phyloP scores from a whole-genome alignment of 1,284 basidiomycete genomes.

The Ceratobasidium papillatum region DNA sequence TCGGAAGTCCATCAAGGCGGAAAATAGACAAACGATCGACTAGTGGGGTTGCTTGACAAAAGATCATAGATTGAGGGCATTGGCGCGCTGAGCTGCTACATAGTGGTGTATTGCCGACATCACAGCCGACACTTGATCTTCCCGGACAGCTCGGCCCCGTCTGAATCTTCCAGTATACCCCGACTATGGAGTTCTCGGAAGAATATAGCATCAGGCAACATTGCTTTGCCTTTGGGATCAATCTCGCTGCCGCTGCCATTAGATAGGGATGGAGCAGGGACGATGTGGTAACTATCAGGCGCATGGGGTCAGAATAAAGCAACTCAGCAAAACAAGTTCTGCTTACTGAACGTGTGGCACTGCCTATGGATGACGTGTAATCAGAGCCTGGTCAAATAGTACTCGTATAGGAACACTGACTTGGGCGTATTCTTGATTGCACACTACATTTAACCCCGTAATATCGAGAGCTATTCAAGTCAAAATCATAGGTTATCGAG shows the following conservation, averaged over 20 bases:
- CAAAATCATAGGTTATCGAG: neutral
- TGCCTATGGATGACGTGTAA: neutral
- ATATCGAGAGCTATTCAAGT: constrained; percentile 65
- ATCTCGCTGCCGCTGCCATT: neutral
- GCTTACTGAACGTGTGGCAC: constrained; percentile 32
- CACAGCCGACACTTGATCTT: constrained; percentile 26
- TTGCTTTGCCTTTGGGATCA: neutral
- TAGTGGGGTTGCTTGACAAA: neutral
- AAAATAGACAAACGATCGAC: neutral
- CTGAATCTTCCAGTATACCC: constrained; percentile 14
- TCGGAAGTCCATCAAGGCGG: neutral
- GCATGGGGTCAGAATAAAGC: neutral
- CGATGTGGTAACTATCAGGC: constrained; percentile 18
- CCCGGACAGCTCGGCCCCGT: neutral
- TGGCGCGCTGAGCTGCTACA: neutral
- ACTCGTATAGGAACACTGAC: constrained; percentile 2
- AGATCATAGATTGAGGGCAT: neutral
- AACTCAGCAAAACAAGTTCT: neutral
- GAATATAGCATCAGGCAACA: neutral
- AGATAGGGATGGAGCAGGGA: constrained; percentile 12
- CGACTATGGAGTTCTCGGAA: constrained; percentile 3
- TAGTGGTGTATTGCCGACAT: neutral
- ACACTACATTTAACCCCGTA: constrained; percentile 74
- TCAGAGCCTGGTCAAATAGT: neutral
- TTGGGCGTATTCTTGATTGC: constrained; percentile 73